A percentile compares a stretch with the other conserved stretches of the same genome.
Conservation (phyloP, 202 grass and related monocot genomes). For the Cymbopogon flexuosus region DNA sequence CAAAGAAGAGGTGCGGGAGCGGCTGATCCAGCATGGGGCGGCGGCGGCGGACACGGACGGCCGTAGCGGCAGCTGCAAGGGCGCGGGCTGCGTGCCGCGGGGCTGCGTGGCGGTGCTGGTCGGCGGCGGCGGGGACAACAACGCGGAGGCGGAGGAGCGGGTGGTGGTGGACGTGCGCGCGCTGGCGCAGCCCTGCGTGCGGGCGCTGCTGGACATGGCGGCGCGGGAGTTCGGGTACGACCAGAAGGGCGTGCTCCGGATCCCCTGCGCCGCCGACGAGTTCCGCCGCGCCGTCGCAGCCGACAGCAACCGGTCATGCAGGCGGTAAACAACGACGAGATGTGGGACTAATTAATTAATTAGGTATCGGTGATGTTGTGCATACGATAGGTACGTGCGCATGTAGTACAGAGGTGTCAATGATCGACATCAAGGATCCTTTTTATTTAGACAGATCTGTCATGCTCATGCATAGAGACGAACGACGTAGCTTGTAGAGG, state of each 20-base stretch:
- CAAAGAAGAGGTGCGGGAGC: background rate
- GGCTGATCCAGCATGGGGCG: background rate
- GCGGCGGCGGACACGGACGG: background rate
- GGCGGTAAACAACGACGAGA: background rate
- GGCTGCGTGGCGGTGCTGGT: conserved; percentile 48
- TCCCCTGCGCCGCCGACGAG: conserved; percentile 47
- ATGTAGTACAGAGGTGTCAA: too few species aligned
- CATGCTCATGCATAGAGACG: too few species aligned
- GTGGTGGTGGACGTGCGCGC: conserved; percentile 43
- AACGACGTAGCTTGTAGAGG: too few species aligned
- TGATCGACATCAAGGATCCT: too few species aligned
- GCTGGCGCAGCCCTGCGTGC: conserved; percentile 37
- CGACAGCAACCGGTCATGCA: background rate
- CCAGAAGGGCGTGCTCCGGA: conserved; percentile 46
- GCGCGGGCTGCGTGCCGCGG: conserved; percentile 31
- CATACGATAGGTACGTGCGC: too few species aligned
- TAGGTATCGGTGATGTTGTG: too few species aligned
- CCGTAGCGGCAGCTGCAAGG: background rate
- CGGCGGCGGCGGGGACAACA: background rate
- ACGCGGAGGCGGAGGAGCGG: conserved; percentile 26
- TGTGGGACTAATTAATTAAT: too few species aligned
- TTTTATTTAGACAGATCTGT: too few species aligned
- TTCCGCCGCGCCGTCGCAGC: conserved; percentile 35
- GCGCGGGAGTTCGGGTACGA: conserved; percentile 42
- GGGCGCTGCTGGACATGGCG: conserved; percentile 48